Evolutionary conservation across 2,329 filamentous ascomycete species (phyloP), one percentile per base, ranked within the genome.

Genomic region (Xylariales sp.): DNA sequence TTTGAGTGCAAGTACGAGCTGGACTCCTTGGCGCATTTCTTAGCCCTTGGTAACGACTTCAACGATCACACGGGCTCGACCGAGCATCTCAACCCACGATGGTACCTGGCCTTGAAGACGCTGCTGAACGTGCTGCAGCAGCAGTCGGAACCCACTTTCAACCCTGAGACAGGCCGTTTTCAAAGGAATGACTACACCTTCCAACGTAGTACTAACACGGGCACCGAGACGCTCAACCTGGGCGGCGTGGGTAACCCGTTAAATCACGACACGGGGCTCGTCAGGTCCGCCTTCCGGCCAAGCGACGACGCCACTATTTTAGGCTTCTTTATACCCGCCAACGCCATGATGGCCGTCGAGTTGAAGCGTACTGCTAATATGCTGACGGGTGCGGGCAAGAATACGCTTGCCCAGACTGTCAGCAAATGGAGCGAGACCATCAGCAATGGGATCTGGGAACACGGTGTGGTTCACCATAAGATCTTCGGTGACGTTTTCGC

Each of bases 1-100:
- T 98, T 96, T 51, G 93, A 98, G 65, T 98, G 93, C 78, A 98
- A 98, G 66, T 98, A 97, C 64, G 93, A 98, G 68, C 80, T 98
- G 16, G 93, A 98, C 65, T 96, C 90, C 7, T 73, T 98, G 1
- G 93, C 90, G 0, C 84, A 94, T 58, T 98, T 98, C 61, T 74
- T 98, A 5, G 81, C 86, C 0, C 68, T 98, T 2, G 79, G 76
- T 14, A 96, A 95, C 55, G 82, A 95, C 52, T 97, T 95, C 64
- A 76, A 93, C 65, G 79, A 85, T 28, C 76, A 87, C 56, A 94
- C 88, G 0, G 75, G 75, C 2, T 91, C 87, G 0, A 84, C 75
- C 1, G 83, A 84, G 1, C 96, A 95, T 58, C 59, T 97, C 27
- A 90, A 78, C 3, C 62, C 73, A 5, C 77, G 91, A 36, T 98